phyloP scores from a whole-genome alignment of 129 eudicot species.

The Arctium minus region DNA sequence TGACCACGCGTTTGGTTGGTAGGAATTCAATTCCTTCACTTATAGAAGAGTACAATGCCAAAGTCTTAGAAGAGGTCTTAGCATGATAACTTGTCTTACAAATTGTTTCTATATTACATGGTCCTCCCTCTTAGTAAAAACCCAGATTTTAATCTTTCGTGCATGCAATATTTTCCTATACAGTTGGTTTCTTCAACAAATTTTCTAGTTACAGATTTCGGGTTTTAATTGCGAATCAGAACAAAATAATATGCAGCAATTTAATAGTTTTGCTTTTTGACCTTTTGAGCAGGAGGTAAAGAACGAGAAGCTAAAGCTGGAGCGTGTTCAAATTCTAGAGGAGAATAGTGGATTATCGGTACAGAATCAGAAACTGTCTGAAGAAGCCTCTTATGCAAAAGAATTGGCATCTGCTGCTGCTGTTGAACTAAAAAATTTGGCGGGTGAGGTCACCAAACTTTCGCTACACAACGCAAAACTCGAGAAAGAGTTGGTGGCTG shows the following conservation, averaged over 20 bases:
- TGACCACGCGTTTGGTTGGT: too few relatives aligned
- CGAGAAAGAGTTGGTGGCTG: slow-evolving; percentile 71
- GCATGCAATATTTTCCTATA: not conserved
- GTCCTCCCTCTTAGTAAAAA: not conserved
- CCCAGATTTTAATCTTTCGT: not conserved
- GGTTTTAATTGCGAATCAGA: not conserved
- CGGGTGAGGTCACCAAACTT: slow-evolving; percentile 85
- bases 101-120: not conserved
- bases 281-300: slow-evolving; percentile 63
- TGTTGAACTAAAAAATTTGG: slow-evolving; percentile 79
- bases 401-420: slow-evolving; percentile 98
- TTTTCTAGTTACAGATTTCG: not conserved
- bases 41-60: not conserved
- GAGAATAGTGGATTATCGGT: slow-evolving; percentile 86
- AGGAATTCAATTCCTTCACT: too few relatives aligned
- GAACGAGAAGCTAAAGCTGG: slow-evolving; percentile 70
- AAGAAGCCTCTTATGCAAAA: slow-evolving; percentile 96
- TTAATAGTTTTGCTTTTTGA: slow-evolving; percentile 4
- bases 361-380: slow-evolving; percentile 85
- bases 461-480: slow-evolving; percentile 76
- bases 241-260: not conserved
- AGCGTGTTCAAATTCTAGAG: slow-evolving; percentile 69
- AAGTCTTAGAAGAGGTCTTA: not conserved
- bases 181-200: not conserved
- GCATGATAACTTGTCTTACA: not conserved